Evolutionary conservation across 2,329 filamentous ascomycete species (phyloP).

Genomic region (Colletotrichum cereale): DNA sequence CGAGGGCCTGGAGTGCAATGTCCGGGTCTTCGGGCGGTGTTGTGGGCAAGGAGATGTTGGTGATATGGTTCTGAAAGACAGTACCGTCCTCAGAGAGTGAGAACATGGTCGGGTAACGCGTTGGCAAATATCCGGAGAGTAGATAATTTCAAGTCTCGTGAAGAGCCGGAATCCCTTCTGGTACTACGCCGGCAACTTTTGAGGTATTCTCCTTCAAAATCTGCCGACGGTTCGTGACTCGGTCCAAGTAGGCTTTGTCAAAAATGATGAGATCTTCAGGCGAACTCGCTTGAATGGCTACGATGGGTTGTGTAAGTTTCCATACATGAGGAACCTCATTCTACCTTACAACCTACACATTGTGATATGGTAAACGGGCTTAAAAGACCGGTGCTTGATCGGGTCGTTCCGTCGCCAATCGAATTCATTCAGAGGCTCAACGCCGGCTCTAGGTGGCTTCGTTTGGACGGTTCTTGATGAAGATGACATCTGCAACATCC

Average conservation of each 20-base stretch:
- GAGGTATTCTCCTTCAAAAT: slow-evolving; percentile 55
- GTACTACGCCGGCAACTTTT: slow-evolving; percentile 58
- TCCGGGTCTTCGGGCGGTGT: slow-evolving; percentile 46
- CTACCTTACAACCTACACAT: slow-evolving; percentile 57
- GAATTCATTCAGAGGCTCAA: slow-evolving; percentile 50
- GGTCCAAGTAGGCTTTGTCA: slow-evolving; percentile 62
- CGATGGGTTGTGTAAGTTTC: neutral
- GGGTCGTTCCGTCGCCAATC: slow-evolving; percentile 57
- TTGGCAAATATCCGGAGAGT: slow-evolving; percentile 60
- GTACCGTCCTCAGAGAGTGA: slow-evolving; percentile 48
- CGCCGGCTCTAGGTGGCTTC: neutral
- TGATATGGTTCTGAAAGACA: slow-evolving; percentile 56
- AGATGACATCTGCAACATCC: neutral
- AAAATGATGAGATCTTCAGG: slow-evolving; percentile 66
- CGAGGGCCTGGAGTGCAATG: slow-evolving; percentile 55
- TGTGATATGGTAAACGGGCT: slow-evolving; percentile 65
- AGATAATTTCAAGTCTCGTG: slow-evolving; percentile 63
- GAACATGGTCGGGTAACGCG: slow-evolving; percentile 63
- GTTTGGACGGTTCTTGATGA: neutral
- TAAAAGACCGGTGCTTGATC: slow-evolving; percentile 60
- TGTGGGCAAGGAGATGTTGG: slow-evolving; percentile 47
- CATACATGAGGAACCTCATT: slow-evolving; percentile 17
- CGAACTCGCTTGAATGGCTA: slow-evolving; percentile 57
- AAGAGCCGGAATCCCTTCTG: slow-evolving; percentile 56
- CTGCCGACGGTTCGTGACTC: slow-evolving; percentile 55